Base-by-base conservation (phyloP, 345 rosid genomes). In the Populus simonii region DNA sequence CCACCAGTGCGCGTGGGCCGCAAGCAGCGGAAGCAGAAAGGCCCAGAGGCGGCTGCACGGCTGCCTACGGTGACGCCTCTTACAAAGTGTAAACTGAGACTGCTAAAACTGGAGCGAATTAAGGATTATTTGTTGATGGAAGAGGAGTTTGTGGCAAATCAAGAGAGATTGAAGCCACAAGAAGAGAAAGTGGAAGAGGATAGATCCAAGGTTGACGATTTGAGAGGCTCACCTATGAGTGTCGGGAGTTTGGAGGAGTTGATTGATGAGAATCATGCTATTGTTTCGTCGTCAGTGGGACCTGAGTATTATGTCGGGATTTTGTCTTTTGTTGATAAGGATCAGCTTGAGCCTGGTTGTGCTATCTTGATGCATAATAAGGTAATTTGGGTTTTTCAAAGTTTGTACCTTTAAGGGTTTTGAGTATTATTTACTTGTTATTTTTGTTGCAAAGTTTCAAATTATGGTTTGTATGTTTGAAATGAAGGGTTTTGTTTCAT, bases 151-250 rank as follows among this genome's bases (percentile, higher is more conserved):
- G 99, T 96, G 6, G 84, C 97, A 75, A 93, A 91, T 73, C 98
- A 94, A 83, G 98, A 94, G 85, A 80, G 95, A 47, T 76, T 93
- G 75, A 96, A 96, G 84, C 99, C 97, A 38, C 97, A 91, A 84
- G 98, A 96, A 75, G 98, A 96, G 88, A 94, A 91, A 83, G 97
- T 95, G 8, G 97, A 96, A 86, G 98, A 92, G 80, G 98, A 94
- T 72, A 87, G 97, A 74, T 94, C 97, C 39, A 91, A 90, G 79
- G 98, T 96, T 36, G 97, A 96, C 76, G 97, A 94, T 80, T 87
- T 96, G 77, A 89, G 99, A 68, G 97, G 98, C 0, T 88, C 94
- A 3, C 97, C 99, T 3, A 94, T 96, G 99, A 94, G 97, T 74
- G 98, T 96, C 27, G 98, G 97, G 1, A 96, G 91, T 76, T 79